Evolutionary conservation across 306 rosid genomes (phyloP).

Genomic region (Lathyrus aphaca): DNA sequence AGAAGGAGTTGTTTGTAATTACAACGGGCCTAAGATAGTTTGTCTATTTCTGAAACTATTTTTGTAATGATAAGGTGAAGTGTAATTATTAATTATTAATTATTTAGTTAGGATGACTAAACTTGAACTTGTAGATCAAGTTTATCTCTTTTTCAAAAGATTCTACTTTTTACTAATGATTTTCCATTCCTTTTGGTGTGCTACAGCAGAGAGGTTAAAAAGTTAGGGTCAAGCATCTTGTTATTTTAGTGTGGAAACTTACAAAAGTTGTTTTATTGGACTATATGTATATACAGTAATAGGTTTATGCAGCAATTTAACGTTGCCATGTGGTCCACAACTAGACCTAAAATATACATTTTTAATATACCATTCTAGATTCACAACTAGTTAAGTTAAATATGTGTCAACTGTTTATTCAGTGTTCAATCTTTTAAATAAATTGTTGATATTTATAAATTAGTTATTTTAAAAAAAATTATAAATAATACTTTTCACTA

Average conservation of each 20-base stretch:
- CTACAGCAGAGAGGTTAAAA: constrained; percentile 14
- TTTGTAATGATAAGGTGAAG: background rate
- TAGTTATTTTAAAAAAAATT: no score
- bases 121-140: background rate
- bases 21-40: background rate
- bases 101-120: constrained; percentile 14
- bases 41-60: background rate
- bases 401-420: no score
- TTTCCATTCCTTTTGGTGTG: constrained; percentile 3
- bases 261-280: background rate
- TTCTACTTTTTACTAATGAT: background rate
- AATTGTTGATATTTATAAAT: no score
- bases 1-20: no score
- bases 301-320: background rate
- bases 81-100: constrained; percentile 26
- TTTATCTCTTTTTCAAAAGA: background rate
- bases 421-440: no score
- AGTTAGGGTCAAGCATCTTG: constrained; percentile 20
- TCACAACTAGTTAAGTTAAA: background rate
- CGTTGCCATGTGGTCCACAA: background rate
- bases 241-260: background rate
- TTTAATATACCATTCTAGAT: no score
- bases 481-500: no score
- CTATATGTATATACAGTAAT: background rate
- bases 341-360: background rate